These are phyloP conservation scores for Lophiostoma macrostomum DNA, from an alignment of 495 filamentous ascomycete species.

Conservation along the genomic window DNA sequence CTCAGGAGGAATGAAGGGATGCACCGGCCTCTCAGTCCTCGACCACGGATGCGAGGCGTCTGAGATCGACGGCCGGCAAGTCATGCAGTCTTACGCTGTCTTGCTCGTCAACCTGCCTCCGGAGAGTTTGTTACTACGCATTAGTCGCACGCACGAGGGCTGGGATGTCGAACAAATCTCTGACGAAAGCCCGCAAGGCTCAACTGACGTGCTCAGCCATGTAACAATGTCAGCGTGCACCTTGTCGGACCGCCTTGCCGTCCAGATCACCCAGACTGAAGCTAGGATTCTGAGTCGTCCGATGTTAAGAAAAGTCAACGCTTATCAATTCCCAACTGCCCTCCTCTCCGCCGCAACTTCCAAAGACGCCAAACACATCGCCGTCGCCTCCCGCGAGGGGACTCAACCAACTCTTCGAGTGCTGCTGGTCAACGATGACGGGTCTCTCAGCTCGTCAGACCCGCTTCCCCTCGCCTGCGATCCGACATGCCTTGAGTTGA, in stretches of 20 bases:
- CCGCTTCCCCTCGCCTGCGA: slow-evolving; percentile 8
- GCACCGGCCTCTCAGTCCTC: slow-evolving; percentile 35
- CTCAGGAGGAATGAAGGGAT: slow-evolving; percentile 8
- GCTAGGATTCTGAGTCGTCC: slow-evolving; percentile 6
- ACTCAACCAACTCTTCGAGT: slow-evolving; percentile 7
- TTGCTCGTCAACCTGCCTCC: slow-evolving; percentile 19
- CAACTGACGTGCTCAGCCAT: slow-evolving; percentile 23
- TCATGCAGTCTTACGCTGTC: slow-evolving; percentile 3
- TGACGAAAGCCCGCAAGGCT: slow-evolving; percentile 5
- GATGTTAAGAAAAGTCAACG: background rate
- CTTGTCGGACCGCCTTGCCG: background rate
- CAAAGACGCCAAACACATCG: slow-evolving; percentile 10
- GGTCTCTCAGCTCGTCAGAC: background rate
- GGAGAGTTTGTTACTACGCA: slow-evolving; percentile 13
- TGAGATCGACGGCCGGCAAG: background rate
- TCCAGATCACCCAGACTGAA: slow-evolving; percentile 34
- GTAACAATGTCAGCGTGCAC: slow-evolving; percentile 32
- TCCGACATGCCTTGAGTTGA: slow-evolving; percentile 25
- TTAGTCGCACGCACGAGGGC: background rate
- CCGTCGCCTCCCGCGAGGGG: slow-evolving; percentile 4
- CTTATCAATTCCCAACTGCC: background rate
- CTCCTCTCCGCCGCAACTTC: slow-evolving; percentile 29
- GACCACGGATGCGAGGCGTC: slow-evolving; percentile 5
- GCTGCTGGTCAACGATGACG: background rate
- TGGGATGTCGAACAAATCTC: slow-evolving; percentile 8